Evolutionary conservation across 192 early-diverging fungal genomes (phyloP).

Genomic region (Backusella tuberculispora): DNA sequence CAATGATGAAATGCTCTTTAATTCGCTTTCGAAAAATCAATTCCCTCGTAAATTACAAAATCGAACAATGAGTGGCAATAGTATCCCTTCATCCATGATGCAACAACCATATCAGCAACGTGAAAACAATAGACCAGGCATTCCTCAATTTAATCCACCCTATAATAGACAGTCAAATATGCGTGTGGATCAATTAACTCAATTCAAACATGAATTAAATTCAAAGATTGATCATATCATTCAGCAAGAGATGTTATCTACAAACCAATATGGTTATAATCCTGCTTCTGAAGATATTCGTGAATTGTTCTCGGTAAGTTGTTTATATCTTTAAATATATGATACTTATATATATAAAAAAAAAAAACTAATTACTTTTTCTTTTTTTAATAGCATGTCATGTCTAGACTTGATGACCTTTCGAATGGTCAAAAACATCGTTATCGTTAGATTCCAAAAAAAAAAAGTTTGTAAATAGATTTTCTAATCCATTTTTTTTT

Average conservation of each 20-base stretch:
- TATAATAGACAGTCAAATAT: not conserved
- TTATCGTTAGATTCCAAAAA: not conserved
- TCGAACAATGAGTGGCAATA: not conserved
- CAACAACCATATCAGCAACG: not conserved
- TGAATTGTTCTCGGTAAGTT: not conserved
- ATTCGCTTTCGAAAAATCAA: not conserved
- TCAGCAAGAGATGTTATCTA: not conserved
- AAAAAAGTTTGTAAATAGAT: not conserved
- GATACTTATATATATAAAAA: not conserved
- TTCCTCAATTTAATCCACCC: not conserved
- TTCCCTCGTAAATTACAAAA: not conserved
- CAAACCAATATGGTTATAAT: not conserved
- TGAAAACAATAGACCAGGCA: not conserved
- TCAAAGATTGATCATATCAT: not conserved
- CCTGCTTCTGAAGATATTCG: not conserved
- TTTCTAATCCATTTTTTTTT: no score
- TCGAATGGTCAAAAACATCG: not conserved
- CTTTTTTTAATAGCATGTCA: not conserved
- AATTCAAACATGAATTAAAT: not conserved
- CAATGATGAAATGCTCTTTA: not conserved
- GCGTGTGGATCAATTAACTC: not conserved
- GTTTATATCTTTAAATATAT: no score
- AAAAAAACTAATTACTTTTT: not conserved
- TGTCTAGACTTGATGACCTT: not conserved
- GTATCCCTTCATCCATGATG: not conserved